phyloP scores from a whole-genome alignment of 768 basidiomycete species.

The Clathrus columnatus region DNA sequence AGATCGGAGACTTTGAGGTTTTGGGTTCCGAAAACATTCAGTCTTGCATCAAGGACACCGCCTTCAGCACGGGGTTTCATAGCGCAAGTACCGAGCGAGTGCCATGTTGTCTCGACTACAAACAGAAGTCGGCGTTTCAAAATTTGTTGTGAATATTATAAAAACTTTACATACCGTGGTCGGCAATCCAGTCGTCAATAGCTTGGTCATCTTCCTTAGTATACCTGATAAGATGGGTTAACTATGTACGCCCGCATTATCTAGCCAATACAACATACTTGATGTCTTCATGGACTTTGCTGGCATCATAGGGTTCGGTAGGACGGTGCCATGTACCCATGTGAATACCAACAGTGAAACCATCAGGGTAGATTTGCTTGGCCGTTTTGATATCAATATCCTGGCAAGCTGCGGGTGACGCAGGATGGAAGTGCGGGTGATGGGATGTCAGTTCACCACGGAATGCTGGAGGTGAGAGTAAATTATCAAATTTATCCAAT shows the following conservation, averaged over 20 bases:
- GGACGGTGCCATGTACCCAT: slow-evolving; percentile 47
- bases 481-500: not conserved
- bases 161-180: slow-evolving; percentile 15
- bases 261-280: slow-evolving; percentile 30
- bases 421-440: slow-evolving; percentile 68
- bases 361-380: slow-evolving; percentile 49
- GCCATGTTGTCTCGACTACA: slow-evolving; percentile 73
- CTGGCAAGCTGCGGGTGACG: slow-evolving; percentile 45
- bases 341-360: slow-evolving; percentile 60
- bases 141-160: no score
- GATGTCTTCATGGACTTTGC: slow-evolving; percentile 55
- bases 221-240: not conserved
- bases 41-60: slow-evolving; percentile 13
- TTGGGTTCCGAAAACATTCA: slow-evolving; percentile 30
- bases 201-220: slow-evolving; percentile 59
- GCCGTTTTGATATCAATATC: slow-evolving; percentile 67
- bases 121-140: slow-evolving; percentile 20
- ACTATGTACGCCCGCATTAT: not conserved
- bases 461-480: slow-evolving; percentile 35
- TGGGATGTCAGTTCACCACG: slow-evolving; percentile 65
- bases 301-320: slow-evolving; percentile 41
- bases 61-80: slow-evolving; percentile 13
- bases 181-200: slow-evolving; percentile 60
- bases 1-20: slow-evolving; percentile 62
- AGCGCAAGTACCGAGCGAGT: slow-evolving; percentile 44